These are phyloP conservation scores for Isabelozyma rhagii DNA, from an alignment of 805 yeast genomes.

Conservation along the genomic window DNA sequence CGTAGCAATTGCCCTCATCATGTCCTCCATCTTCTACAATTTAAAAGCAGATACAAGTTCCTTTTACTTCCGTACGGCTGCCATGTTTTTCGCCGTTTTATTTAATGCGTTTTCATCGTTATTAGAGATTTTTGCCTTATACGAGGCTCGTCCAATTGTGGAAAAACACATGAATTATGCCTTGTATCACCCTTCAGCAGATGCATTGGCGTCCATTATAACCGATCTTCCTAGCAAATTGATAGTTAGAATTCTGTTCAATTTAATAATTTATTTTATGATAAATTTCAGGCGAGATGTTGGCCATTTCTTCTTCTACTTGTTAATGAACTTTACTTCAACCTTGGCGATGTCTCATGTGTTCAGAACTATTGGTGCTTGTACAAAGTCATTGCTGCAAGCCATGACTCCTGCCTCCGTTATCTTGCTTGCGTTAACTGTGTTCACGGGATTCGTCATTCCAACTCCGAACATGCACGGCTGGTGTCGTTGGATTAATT, in stretches of 20 bases:
- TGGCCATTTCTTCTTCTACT: conserved; percentile 54
- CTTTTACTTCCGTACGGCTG: conserved; percentile 56
- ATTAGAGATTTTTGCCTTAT: conserved; percentile 52
- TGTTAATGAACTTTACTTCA: conserved; percentile 38
- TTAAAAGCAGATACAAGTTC: conserved; percentile 40
- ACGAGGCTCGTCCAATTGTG: conserved; percentile 54
- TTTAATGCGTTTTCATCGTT: conserved; percentile 64
- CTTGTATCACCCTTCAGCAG: conserved; percentile 59
- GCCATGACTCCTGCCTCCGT: conserved; percentile 60
- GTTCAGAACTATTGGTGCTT: conserved; percentile 53
- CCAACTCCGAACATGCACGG: conserved; percentile 57
- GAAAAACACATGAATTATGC: conserved; percentile 59
- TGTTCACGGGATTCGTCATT: conserved; percentile 57
- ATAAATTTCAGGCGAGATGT: conserved; percentile 49
- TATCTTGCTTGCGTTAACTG: conserved; percentile 44
- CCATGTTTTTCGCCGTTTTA: conserved; percentile 64
- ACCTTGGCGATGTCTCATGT: conserved; percentile 55
- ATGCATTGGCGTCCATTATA: conserved; percentile 60
- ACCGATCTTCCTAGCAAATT: conserved; percentile 55
- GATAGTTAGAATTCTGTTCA: conserved; percentile 43
- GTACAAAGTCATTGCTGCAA: conserved; percentile 43
- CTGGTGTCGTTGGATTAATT: conserved; percentile 67
- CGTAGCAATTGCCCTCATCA: conserved; percentile 50
- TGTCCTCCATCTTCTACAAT: conserved; percentile 59
- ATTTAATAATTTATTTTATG: conserved; percentile 50